Percentiles rank a stretch among this genome's conserved stretches.
phyloP scores from a whole-genome alignment of 2,329 filamentous ascomycete genomes.

The Metarhizium rileyi region DNA sequence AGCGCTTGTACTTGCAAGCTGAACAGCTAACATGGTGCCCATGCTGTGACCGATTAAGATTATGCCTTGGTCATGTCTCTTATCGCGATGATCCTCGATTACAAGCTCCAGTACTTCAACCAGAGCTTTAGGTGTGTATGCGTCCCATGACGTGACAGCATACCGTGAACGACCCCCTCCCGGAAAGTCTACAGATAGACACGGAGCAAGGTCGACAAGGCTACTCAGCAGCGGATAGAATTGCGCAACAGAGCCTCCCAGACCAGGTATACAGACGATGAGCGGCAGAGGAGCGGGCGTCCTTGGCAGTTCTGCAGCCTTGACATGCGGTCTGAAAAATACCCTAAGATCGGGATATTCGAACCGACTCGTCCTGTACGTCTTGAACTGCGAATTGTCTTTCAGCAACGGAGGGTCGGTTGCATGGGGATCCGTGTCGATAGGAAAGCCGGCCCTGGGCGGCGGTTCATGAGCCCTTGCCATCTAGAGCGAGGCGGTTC shows the following conservation, averaged over 20 bases:
- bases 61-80: slow-evolving; percentile 56
- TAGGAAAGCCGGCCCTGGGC: background rate
- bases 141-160: slow-evolving; percentile 58
- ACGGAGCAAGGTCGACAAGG: slow-evolving; percentile 72
- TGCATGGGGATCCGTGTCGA: slow-evolving; percentile 29
- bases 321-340: slow-evolving; percentile 74
- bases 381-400: slow-evolving; percentile 61
- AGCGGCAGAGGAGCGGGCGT: slow-evolving; percentile 65
- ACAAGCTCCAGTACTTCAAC: slow-evolving; percentile 64
- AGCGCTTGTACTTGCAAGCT: slow-evolving; percentile 44
- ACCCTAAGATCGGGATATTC: slow-evolving; percentile 70
- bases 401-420: slow-evolving; percentile 73
- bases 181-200: slow-evolving; percentile 75
- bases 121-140: slow-evolving; percentile 70
- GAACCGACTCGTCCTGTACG: slow-evolving; percentile 61
- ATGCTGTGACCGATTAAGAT: slow-evolving; percentile 84
- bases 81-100: slow-evolving; percentile 64
- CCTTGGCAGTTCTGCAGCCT: slow-evolving; percentile 59
- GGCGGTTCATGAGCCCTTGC: background rate
- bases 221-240: slow-evolving; percentile 75
- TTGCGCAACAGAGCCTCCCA: slow-evolving; percentile 86
- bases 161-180: slow-evolving; percentile 80
- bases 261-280: slow-evolving; percentile 82
- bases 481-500: background rate
- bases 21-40: slow-evolving; percentile 69